Base-by-base conservation (phyloP, 495 filamentous ascomycete genomes). In the Penicillium alfredii region DNA sequence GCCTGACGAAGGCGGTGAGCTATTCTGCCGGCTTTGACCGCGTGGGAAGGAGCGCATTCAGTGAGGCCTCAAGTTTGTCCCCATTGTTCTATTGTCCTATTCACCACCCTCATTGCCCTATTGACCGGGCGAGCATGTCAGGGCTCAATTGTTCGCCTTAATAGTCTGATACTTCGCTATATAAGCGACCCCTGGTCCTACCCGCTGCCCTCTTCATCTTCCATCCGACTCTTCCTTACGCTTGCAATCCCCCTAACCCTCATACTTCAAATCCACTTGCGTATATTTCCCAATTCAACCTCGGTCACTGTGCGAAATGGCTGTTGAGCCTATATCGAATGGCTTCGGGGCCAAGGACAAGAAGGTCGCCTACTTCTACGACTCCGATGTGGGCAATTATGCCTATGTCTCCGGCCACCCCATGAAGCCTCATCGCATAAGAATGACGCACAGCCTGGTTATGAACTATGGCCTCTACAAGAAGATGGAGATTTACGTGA, bases 391-490 rank as follows among this genome's bases (percentile, higher is more conserved):
- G 55, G 89, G 89, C 38, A 96, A 94, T 58, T 87, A 95, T 71
- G 92, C 92, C 56, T 99, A 99, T 58, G 86, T 94, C 43, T 88
- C 92, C 12, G 92, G 92, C 16, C 92, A 99, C 68, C 92, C 92
- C 11, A 99, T 99, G 92, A 99, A 99, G 69, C 92, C 92, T 10
- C 92, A 98, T 68, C 81, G 92, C 29, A 97, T 99, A 62, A 80
- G 92, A 46, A 82, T 99, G 74, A 87, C 92, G 25, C 92, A 99
- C 69, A 88, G 82, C 47, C 62, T 99, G 60, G 89, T 99, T 36
- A 97, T 99, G 92, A 97, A 99, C 62, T 97, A 96, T 66, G 84
- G 86, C 15, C 76, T 96, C 0, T 99, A 97, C 66, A 94, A 94
- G 64, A 93, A 93, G 56, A 93, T 99, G 80, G 92, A 99, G 51